Percentiles rank a stretch among this genome's conserved stretches.
These are phyloP conservation scores for Neofusicoccum laricinum DNA, from an alignment of 2,329 filamentous ascomycete genomes.

Conservation along the genomic window DNA sequence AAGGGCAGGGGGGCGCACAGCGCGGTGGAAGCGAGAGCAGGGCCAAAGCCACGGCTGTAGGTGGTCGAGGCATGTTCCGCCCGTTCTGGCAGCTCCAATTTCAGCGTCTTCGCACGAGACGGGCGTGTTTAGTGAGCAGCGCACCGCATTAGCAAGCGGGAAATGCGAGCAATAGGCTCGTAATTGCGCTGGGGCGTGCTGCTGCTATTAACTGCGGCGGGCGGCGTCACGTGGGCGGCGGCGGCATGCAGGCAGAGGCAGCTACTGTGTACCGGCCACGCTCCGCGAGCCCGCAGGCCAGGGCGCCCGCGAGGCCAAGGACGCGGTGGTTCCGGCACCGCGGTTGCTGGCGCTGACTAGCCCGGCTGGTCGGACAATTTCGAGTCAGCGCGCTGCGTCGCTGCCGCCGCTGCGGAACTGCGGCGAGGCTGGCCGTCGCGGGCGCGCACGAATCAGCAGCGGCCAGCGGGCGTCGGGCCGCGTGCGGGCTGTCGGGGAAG, in stretches of 20 bases:
- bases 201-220: not conserved
- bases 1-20: constrained; percentile 41
- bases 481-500: not conserved
- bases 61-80: not conserved
- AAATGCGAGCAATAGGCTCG: constrained; percentile 6
- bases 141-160: constrained; percentile 1
- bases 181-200: not conserved
- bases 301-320: not conserved
- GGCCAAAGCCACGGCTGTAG: constrained; percentile 40
- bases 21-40: constrained; percentile 37
- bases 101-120: not conserved
- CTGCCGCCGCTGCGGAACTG: not conserved
- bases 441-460: not conserved
- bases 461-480: constrained; percentile 9
- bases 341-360: constrained; percentile 5
- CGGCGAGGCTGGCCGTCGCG: no score
- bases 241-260: no score
- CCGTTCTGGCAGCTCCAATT: not conserved
- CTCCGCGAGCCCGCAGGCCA: constrained; percentile 1
- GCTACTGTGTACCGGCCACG: no score
- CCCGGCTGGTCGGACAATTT: constrained; percentile 1
- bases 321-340: not conserved
- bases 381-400: not conserved
- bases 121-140: constrained; percentile 14
- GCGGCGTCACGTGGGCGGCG: not conserved